phyloP scores from a whole-genome alignment of 371 early-diverging fungal genomes.

The Actinomortierella wolfii region DNA sequence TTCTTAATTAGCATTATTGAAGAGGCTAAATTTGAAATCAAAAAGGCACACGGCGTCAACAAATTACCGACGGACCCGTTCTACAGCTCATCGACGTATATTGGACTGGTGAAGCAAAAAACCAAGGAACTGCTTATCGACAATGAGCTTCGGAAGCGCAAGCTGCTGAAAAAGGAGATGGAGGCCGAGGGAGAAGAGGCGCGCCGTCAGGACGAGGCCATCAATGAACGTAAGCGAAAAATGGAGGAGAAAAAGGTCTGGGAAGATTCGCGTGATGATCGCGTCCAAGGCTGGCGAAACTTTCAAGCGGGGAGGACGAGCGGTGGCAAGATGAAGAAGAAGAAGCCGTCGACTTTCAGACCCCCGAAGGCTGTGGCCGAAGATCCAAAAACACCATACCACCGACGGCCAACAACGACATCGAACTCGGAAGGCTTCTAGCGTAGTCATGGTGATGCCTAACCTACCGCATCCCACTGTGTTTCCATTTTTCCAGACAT shows the following conservation, averaged over 20 bases:
- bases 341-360: slow-evolving; percentile 52
- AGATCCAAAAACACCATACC: slow-evolving; percentile 27
- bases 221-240: slow-evolving; percentile 60
- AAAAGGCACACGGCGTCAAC: slow-evolving; percentile 47
- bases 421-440: slow-evolving; percentile 38
- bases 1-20: slow-evolving; percentile 62
- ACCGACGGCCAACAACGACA: slow-evolving; percentile 37
- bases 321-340: slow-evolving; percentile 68
- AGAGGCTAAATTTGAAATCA: slow-evolving; percentile 71
- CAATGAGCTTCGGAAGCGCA: slow-evolving; percentile 63
- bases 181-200: slow-evolving; percentile 71
- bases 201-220: slow-evolving; percentile 51
- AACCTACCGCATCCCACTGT: neutral
- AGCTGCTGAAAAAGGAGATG: slow-evolving; percentile 70
- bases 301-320: slow-evolving; percentile 57
- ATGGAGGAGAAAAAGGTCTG: slow-evolving; percentile 72
- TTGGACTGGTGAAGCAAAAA: slow-evolving; percentile 53
- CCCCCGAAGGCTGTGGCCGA: slow-evolving; percentile 47
- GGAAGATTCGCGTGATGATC: slow-evolving; percentile 70
- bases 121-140: slow-evolving; percentile 69
- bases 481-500: no score
- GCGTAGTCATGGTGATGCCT: neutral
- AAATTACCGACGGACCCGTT: slow-evolving; percentile 35
- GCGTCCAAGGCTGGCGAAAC: slow-evolving; percentile 73
- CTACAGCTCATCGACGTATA: slow-evolving; percentile 40